Base-by-base conservation (phyloP, 257 asterid species). In the Fraxinus americana region DNA sequence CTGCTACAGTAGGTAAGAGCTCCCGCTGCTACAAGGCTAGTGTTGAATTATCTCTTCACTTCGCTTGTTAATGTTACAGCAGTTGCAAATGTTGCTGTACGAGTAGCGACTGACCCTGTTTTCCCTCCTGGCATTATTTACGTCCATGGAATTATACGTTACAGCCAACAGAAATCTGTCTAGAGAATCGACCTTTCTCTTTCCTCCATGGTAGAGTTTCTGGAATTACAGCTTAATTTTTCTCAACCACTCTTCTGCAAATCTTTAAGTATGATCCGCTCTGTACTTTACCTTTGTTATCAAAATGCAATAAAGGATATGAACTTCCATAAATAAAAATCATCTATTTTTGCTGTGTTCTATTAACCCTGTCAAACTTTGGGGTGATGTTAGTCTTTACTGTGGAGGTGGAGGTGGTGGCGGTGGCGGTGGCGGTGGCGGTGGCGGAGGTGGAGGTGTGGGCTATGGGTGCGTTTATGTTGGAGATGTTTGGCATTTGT, bases 91-190 rank as follows among this genome's bases (percentile, higher is more conserved):
- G 99, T 95, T 74, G 94, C 97, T 5, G 91, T 93, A 11, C 85
- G 99, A 79, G 97, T 97, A 0, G 96, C 98, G 1, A 88, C 89
- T 7, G 97, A 95, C 76, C 93, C 98, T 2, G 97, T 91, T 38
- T 95, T 94, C 79, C 97, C 99, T 34, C 97, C 98, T 16, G 99
- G 99, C 52, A 83, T 95, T 23, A 43, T 95, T 39, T 98, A 95
- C 66, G 92, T 87, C 13, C 84, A 85, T 12, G 99, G 99, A 39
- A 91, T 95, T 21, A 59, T 83, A 70, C 91, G 96, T 30, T 88
- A 89, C 83, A 89, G 96, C 74, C 90, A 92, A 79, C 97, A 88
- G 82, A 84, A 80, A 75, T 86, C 86, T 29, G 82, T 77, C 17
- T 82, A 72, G 75, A 45, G 65, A 29, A 54, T 19, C 13, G 29